Conservation (phyloP, 1,284 basidiomycete genomes). For the Rhodotorula sp. region DNA sequence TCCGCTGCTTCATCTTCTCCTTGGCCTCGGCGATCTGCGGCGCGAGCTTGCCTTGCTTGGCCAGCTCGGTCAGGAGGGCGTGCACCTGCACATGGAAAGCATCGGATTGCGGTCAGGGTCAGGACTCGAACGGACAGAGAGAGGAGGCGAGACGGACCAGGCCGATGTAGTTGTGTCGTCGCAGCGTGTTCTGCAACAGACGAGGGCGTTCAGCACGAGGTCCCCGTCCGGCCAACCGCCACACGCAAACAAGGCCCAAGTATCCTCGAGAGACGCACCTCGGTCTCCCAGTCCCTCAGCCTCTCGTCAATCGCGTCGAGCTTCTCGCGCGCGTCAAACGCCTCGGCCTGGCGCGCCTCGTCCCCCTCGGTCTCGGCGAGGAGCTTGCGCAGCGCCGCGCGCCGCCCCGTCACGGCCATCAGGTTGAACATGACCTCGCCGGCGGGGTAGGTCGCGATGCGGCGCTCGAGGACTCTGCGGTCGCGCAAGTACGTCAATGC, state of each 20-base stretch:
- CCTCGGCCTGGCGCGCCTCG: background rate
- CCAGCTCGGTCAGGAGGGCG: conserved; percentile 66
- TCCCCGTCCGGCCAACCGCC: rapidly evolving
- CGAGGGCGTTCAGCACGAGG: conserved; percentile 47
- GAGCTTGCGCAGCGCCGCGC: background rate
- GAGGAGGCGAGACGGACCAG: conserved; percentile 55
- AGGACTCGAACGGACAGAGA: background rate
- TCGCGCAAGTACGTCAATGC: conserved; percentile 2
- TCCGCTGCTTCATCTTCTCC: conserved; percentile 48
- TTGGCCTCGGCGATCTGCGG: conserved; percentile 52
- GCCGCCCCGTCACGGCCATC: conserved; percentile 61
- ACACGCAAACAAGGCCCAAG: no score
- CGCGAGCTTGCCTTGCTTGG: conserved; percentile 60
- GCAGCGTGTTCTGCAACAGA: conserved; percentile 70
- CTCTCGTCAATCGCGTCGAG: conserved; percentile 66
- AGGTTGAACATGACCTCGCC: conserved; percentile 76
- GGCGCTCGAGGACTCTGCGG: conserved; percentile 26
- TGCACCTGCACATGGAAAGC: conserved; percentile 53
- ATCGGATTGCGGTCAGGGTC: background rate
- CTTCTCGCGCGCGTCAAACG: conserved; percentile 9
- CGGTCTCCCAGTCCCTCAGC: conserved; percentile 73
- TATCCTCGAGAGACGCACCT: conserved; percentile 24
- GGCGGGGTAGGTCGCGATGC: conserved; percentile 54
- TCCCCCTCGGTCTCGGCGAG: background rate
- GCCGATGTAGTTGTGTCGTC: conserved; percentile 79